These are phyloP conservation scores for Solanum pennellii DNA, from an alignment of 257 asterid genomes.

Conservation along the genomic window DNA sequence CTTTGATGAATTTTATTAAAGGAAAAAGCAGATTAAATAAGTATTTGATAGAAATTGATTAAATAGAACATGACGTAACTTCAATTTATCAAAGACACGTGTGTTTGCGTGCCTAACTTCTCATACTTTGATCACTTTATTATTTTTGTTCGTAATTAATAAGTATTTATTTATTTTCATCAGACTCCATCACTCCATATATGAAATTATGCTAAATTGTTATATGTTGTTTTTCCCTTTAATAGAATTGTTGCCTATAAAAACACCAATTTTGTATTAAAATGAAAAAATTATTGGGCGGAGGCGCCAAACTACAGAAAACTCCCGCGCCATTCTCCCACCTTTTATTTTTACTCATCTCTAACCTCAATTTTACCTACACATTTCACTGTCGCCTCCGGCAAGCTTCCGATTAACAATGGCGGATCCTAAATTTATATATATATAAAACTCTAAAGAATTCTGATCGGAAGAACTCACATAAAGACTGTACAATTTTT, in stretches of 20 bases:
- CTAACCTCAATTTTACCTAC: not conserved
- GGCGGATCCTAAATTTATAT: not conserved
- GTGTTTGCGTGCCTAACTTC: not conserved
- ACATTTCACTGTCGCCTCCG: not conserved
- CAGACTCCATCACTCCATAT: too few species aligned
- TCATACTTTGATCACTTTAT: not conserved
- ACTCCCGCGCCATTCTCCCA: conserved; percentile 1
- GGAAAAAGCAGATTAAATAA: not conserved
- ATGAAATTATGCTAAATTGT: not conserved
- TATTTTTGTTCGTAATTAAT: too few species aligned
- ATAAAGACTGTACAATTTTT: not conserved
- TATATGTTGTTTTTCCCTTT: not conserved
- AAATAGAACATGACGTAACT: not conserved
- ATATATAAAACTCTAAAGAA: not conserved
- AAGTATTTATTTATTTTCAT: too few species aligned
- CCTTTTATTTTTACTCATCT: not conserved
- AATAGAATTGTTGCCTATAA: not conserved
- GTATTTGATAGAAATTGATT: not conserved
- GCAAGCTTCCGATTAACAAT: not conserved
- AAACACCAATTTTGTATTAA: not conserved
- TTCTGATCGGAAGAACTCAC: not conserved
- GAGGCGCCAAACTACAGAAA: conserved; percentile 1
- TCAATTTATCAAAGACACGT: not conserved
- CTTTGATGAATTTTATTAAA: not conserved
- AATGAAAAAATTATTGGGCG: not conserved